These are phyloP conservation scores for Fusarium nelsonii DNA, from an alignment of 2,329 filamentous ascomycete genomes.

Conservation along the genomic window DNA sequence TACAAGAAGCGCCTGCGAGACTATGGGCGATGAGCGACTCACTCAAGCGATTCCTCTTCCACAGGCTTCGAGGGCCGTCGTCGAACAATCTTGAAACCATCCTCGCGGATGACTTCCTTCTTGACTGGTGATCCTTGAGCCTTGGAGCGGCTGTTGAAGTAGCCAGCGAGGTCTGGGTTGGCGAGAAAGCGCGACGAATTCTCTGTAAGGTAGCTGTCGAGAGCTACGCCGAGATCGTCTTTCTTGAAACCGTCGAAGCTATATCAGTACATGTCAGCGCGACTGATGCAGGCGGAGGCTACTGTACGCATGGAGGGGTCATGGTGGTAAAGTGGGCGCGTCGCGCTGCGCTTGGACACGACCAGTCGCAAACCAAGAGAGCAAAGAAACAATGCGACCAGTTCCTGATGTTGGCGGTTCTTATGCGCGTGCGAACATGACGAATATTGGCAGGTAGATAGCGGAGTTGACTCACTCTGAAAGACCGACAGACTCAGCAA, in stretches of 20 bases:
- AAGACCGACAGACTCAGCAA: slow-evolving; percentile 78
- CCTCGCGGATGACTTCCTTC: slow-evolving; percentile 59
- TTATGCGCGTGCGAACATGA: slow-evolving; percentile 1
- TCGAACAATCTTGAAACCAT: slow-evolving; percentile 60
- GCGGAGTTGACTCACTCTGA: slow-evolving; percentile 70
- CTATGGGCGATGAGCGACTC: slow-evolving; percentile 48
- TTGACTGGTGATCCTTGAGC: slow-evolving; percentile 72
- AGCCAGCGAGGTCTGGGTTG: slow-evolving; percentile 75
- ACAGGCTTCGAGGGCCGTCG: slow-evolving; percentile 60
- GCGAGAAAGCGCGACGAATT: slow-evolving; percentile 74
- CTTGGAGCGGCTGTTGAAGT: slow-evolving; percentile 77
- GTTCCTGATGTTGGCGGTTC: not conserved
- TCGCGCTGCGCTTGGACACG: slow-evolving; percentile 39
- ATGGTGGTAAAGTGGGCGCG: slow-evolving; percentile 26
- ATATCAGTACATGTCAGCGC: slow-evolving; percentile 39
- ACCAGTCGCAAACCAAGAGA: slow-evolving; percentile 34
- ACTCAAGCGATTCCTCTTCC: slow-evolving; percentile 62
- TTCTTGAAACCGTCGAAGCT: slow-evolving; percentile 82
- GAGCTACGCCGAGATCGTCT: slow-evolving; percentile 78
- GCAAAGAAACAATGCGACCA: slow-evolving; percentile 21
- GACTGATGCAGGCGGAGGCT: not conserved
- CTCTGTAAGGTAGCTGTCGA: slow-evolving; percentile 78
- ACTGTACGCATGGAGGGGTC: slow-evolving; percentile 21
- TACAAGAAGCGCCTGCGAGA: slow-evolving; percentile 23
- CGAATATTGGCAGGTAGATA: not conserved